phyloP scores from a whole-genome alignment of 352 stramenopile species.

The Phytophthora capsici region DNA sequence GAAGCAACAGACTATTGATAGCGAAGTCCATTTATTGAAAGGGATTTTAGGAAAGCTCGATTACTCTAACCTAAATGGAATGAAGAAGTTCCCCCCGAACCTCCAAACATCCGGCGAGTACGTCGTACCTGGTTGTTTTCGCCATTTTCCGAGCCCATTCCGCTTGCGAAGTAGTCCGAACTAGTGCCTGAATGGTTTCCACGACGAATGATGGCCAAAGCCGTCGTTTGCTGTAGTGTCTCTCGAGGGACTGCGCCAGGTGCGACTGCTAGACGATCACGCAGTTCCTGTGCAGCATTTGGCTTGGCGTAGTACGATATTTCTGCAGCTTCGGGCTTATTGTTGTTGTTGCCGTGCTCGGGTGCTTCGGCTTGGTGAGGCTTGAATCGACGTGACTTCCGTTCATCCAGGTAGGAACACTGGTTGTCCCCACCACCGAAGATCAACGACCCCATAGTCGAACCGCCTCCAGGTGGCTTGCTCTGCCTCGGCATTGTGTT shows the following conservation, averaged over 20 bases:
- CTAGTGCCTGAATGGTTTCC: constrained; percentile 16
- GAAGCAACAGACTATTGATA: constrained; percentile 21
- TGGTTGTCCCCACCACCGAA: constrained; percentile 43
- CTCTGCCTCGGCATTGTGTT: constrained; percentile 26
- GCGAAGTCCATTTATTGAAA: neutral
- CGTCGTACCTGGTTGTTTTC: constrained; percentile 37
- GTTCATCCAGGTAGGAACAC: constrained; percentile 58
- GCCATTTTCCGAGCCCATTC: constrained; percentile 38
- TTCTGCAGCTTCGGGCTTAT: constrained; percentile 39
- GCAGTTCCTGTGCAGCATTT: constrained; percentile 42
- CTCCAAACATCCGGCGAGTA: constrained; percentile 57
- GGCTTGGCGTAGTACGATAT: constrained; percentile 53
- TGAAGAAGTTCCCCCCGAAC: constrained; percentile 42
- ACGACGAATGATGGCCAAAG: constrained; percentile 22
- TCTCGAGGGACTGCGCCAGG: constrained; percentile 48
- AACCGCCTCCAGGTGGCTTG: constrained; percentile 56
- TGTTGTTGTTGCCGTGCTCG: constrained; percentile 36
- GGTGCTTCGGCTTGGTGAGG: constrained; percentile 29
- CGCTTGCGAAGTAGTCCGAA: constrained; percentile 52
- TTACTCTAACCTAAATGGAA: constrained; percentile 57
- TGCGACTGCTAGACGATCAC: constrained; percentile 47
- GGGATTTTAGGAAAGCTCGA: neutral
- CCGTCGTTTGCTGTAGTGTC: constrained; percentile 36
- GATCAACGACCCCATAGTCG: constrained; percentile 58
- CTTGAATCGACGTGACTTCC: constrained; percentile 53